These are phyloP conservation scores for Artemisia argyi DNA, from an alignment of 129 eudicot species.

Conservation along the genomic window DNA sequence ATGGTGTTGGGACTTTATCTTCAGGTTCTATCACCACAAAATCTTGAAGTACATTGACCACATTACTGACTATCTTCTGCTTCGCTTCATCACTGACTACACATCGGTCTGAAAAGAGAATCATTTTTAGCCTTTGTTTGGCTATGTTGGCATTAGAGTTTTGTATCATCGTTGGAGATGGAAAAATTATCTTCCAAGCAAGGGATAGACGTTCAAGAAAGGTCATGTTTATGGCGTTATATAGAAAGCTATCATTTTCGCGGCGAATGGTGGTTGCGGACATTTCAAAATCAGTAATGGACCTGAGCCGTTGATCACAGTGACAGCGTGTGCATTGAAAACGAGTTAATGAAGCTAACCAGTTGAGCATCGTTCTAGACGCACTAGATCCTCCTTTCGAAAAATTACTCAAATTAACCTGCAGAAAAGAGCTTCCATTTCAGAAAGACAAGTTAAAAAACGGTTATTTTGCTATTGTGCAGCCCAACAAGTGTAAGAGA, in stretches of 20 bases:
- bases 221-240: conserved; percentile 64
- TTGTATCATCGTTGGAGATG: conserved; percentile 42
- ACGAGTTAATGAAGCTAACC: conserved; percentile 21
- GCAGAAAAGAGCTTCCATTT: conserved; percentile 12
- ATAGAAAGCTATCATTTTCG: conserved; percentile 61
- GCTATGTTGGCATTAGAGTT: conserved; percentile 78
- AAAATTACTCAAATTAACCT: conserved; percentile 52
- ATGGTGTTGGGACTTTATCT: conserved; percentile 89
- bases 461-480: conserved; percentile 3
- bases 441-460: conserved; percentile 5
- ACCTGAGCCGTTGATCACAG: conserved; percentile 45
- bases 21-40: conserved; percentile 86
- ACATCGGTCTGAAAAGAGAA: conserved; percentile 76
- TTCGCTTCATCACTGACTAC: conserved; percentile 93
- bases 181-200: conserved; percentile 87
- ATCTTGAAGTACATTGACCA: conserved; percentile 66
- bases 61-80: conserved; percentile 66
- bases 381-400: conserved; percentile 25
- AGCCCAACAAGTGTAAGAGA: neutral
- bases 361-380: conserved; percentile 12
- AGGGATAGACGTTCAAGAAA: conserved; percentile 72
- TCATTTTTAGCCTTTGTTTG: conserved; percentile 88
- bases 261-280: conserved; percentile 4
- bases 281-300: conserved; percentile 37
- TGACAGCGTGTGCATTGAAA: conserved; percentile 40